Evolutionary conservation across 192 early-diverging fungal species (phyloP).

Genomic region (Linnemannia elongata): DNA sequence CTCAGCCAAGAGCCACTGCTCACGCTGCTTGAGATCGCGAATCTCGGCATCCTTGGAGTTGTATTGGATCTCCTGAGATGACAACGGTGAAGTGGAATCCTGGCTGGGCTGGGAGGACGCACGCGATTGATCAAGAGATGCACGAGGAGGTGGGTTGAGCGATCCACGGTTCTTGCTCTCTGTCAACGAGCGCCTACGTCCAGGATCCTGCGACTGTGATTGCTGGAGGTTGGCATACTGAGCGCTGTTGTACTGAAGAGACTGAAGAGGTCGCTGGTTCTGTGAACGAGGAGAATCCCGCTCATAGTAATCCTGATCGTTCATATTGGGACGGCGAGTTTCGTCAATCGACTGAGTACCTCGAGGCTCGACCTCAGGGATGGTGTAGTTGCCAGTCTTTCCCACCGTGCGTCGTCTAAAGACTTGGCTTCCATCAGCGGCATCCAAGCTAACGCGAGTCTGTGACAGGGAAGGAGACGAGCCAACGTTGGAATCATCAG

Average conservation of each 20-base stretch:
- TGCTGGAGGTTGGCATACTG: neutral
- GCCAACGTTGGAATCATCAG: slow-evolving; percentile 16
- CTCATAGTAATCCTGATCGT: slow-evolving; percentile 14
- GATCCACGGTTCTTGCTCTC: slow-evolving; percentile 33
- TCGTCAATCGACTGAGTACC: slow-evolving; percentile 44
- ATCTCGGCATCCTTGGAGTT: slow-evolving; percentile 47
- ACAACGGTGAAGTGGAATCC: neutral
- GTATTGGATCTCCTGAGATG: neutral
- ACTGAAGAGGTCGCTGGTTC: slow-evolving; percentile 10
- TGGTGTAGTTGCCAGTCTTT: slow-evolving; percentile 21
- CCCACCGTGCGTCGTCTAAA: slow-evolving; percentile 30
- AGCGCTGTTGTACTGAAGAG: slow-evolving; percentile 18
- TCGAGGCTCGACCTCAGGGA: slow-evolving; percentile 15
- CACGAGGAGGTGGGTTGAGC: slow-evolving; percentile 17
- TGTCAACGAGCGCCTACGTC: slow-evolving; percentile 14
- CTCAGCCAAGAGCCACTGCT: slow-evolving; percentile 52
- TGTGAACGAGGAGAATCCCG: neutral
- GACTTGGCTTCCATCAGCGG: neutral
- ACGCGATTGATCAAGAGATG: slow-evolving; percentile 25
- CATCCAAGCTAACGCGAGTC: slow-evolving; percentile 27
- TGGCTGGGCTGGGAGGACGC: neutral
- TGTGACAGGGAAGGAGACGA: slow-evolving; percentile 20
- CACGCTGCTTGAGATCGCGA: slow-evolving; percentile 43
- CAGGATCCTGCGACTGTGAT: slow-evolving; percentile 17
- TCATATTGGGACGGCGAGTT: slow-evolving; percentile 20